Base-by-base conservation (phyloP, 2,329 filamentous ascomycete species). In the Colletotrichum destructivum region DNA sequence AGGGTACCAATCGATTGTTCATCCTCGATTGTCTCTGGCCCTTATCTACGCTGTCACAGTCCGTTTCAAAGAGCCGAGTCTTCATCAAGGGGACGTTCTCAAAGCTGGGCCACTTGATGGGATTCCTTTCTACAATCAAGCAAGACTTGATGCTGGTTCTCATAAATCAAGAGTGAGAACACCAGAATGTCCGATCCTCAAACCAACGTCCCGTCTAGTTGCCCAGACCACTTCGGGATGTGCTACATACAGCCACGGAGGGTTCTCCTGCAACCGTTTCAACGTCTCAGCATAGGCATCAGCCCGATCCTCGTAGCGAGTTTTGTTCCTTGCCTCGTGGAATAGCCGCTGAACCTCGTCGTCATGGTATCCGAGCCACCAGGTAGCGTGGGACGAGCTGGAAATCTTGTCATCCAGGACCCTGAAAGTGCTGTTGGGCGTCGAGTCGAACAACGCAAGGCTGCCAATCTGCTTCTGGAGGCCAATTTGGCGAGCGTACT, bases 141-240 rank as follows among this genome's bases (percentile, higher is more conserved):
- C 31, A 9, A 9, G 8, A 31, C 7, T 31, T 31, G 31, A 9
- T 31, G 18, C 7, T 2, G 18, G 12, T 23, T 16, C n/a, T 46
- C 16, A 5, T 9, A 7, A 46, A 5, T 59, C 56, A 7, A 59
- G 40, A 18, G 56, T 61, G 16, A 66, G 54, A 7, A 67, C 42
- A 0, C 63, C 63, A 18, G 62, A 71, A 13, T 56, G 49, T 7
- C 67, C 67, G 11, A 70, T 66, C 0, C 40, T 52, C 6, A 66
- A 40, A 12, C 23, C 47, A 4, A 64, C 52, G 12, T 18, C 8
- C 5, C 31, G 62, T 0, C 12, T 44, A 6, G 42, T 52, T 6
- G 56, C 68, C 68, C 63, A 62, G 4, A 71, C 56, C 11, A 67
- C 68, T 6, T 67, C 68, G 4, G 56, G 68, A 16, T 71, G 68